Evolutionary conservation across 768 basidiomycete genomes (phyloP), one percentile per base, ranked within the genome.

Genomic region (Leucosporidium creatinivorum): DNA sequence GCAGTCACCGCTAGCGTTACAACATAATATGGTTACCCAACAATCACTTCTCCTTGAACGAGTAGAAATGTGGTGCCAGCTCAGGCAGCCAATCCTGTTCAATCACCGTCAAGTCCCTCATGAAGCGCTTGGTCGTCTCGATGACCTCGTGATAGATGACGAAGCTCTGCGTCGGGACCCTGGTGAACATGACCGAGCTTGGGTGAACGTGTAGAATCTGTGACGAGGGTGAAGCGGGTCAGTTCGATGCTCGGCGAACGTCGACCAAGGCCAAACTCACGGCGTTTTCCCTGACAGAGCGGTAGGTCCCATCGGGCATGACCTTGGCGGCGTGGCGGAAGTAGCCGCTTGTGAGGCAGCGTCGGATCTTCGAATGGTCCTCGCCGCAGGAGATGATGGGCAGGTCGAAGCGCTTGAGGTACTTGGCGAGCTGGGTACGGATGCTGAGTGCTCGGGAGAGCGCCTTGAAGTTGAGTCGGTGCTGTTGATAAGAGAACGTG

Each of bases 81-180:
- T 81, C 79, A 6, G 78, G 77, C 49, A 80, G 87, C 94, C 94
- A 98, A 74, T 98, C 93, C 50, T 92, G 86, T 74, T 97, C 93
- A 54, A 97, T 90, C 74, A 93, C 91, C 1, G 94, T 96, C 44
- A 97, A 77, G 70, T 97, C 87, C 28, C 89, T 85, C 75, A 99
- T 96, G 76, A 96, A 93, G 51, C 86, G 87, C 76, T 93, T 96
- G 72, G 91, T 93, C 0, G 96, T 97, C 78, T 98, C 94, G 74
- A 97, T 88, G 30, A 75, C 73, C 57, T 76, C 75, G 69, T 76
- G 74, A 33, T 70, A 76, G 65, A 99, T 81, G 5, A 99, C 89
- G 91, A 92, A 97, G 10, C 90, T 89, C 1, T 88, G 88, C 28
- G 86, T 84, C 13, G 96, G 89, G 75, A 90, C 93, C 52, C 96